Evolutionary conservation across 352 stramenopile species (phyloP), one percentile per base, ranked within the genome.

Genomic region (Phytophthora palmivora): DNA sequence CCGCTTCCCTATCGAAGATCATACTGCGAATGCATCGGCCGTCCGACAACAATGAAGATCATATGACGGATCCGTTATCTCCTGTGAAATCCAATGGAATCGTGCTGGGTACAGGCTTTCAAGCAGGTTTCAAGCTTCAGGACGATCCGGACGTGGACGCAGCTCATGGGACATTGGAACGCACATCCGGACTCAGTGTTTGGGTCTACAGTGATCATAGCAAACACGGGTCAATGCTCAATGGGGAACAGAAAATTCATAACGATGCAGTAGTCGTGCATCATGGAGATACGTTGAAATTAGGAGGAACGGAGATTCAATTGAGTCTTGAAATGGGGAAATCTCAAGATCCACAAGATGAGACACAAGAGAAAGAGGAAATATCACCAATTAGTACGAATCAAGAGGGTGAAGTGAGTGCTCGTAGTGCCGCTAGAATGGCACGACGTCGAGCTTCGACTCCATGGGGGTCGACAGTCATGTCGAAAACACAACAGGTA

Each of bases 151-250:
- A 71, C 32, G 58, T 76, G 21, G 63, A 77, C 37, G 46, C 47
- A 22, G 43, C 56, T 14, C 81, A 90, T 36, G 81, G 76, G 1
- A 88, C 81, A 12, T 45, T 90, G 14, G 81, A 90, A 56, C 64
- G 78, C 42, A 90, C 81, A 0, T 5, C 45, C 2, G 45, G 70
- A 22, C 56, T 78, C 7, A 76, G 81, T 22, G 51, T 92, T 4
- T 94, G 85, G 85, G 76, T 94, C 34, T 94, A 84, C 36, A 86
- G 89, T 19, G 85, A 94, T 69, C 85, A 94, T 52, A 94, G 85
- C 45, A 43, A 49, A 2, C 24, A 55, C 4, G 85, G 85, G 30
- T 87, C 79, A 18, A 61, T 52, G 11, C 45, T 91, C 6, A 86
- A 89, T 63, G 58, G 63, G 0, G 49, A 63, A 3, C 58, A 56